phyloP scores from a whole-genome alignment of 2,329 filamentous ascomycete genomes.

The Sporothrix curviconia region DNA sequence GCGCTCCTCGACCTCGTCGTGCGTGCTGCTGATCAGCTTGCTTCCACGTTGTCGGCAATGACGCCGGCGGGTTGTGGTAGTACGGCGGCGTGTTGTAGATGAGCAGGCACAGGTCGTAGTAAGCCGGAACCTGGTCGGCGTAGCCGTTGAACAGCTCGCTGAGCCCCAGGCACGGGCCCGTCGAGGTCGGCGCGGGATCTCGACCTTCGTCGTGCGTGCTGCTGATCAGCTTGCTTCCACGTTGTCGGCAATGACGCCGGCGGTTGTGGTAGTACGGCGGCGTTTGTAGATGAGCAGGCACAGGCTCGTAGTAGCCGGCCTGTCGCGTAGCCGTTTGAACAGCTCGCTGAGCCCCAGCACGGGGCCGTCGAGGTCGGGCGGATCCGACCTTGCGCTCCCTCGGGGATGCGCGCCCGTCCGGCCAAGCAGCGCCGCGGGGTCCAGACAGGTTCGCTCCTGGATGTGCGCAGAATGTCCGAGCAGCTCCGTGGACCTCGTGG shows the following conservation, averaged over 20 bases:
- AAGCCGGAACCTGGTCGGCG: conserved; percentile 75
- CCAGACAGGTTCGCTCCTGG: conserved; percentile 84
- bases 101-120: conserved; percentile 87
- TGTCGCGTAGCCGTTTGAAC: conserved; percentile 89
- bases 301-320: conserved; percentile 81
- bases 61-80: conserved; percentile 80
- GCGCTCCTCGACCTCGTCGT: conserved; percentile 47
- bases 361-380: conserved; percentile 66
- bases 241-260: conserved; percentile 76
- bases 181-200: conserved; percentile 62
- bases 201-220: conserved; percentile 57
- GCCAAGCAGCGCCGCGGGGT: conserved; percentile 66
- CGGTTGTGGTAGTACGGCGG: conserved; percentile 84
- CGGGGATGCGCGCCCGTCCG: conserved; percentile 63
- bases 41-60: conserved; percentile 77
- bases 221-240: conserved; percentile 76
- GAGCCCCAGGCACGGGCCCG: conserved; percentile 68
- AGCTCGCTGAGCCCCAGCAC: conserved; percentile 75
- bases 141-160: conserved; percentile 89
- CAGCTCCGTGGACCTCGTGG: conserved; percentile 75
- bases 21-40: conserved; percentile 69
- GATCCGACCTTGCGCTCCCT: conserved; percentile 56
- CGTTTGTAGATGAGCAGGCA: conserved; percentile 90
- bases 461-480: conserved; percentile 93
- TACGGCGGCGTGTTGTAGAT: conserved; percentile 92